These are phyloP conservation scores for Aurantiochytrium sp. DNA, from an alignment of 108 stramenopile genomes.

Conservation along the genomic window DNA sequence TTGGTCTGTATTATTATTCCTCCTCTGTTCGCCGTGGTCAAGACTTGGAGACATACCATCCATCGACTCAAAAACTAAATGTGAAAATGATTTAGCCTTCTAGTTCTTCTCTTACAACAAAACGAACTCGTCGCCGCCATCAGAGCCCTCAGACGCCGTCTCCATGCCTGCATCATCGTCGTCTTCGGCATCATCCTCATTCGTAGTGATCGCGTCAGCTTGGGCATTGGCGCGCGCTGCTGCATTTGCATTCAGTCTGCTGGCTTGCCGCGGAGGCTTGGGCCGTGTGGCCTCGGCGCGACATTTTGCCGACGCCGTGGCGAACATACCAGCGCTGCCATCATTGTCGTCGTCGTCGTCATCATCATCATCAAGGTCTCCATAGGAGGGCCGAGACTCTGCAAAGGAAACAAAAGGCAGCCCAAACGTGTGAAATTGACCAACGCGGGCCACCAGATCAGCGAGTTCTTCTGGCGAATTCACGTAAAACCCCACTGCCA, in stretches of 20 bases:
- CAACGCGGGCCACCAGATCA: conserved; percentile 12
- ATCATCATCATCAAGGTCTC: not conserved
- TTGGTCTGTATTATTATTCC: too few species aligned
- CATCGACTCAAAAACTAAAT: not conserved
- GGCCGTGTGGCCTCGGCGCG: too few species aligned
- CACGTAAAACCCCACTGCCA: conserved; percentile 44
- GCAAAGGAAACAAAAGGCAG: not conserved
- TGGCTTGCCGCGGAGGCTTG: too few species aligned
- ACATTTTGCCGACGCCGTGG: too few species aligned
- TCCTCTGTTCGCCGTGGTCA: too few species aligned
- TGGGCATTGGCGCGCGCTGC: too few species aligned
- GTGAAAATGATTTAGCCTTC: too few species aligned
- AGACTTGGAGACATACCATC: not conserved
- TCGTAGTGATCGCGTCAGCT: not conserved
- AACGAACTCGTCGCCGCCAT: not conserved
- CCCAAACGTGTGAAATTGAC: not conserved
- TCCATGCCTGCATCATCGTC: not conserved
- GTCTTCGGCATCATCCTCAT: not conserved
- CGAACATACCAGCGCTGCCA: not conserved
- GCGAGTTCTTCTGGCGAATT: conserved; percentile 24
- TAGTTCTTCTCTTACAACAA: not conserved
- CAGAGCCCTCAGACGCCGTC: not conserved
- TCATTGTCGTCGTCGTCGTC: not conserved
- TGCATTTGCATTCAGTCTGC: too few species aligned
- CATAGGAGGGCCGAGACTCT: not conserved